These are phyloP conservation scores for Picochlorum sp. DNA, from an alignment of 139 green algal genomes.

Conservation along the genomic window DNA sequence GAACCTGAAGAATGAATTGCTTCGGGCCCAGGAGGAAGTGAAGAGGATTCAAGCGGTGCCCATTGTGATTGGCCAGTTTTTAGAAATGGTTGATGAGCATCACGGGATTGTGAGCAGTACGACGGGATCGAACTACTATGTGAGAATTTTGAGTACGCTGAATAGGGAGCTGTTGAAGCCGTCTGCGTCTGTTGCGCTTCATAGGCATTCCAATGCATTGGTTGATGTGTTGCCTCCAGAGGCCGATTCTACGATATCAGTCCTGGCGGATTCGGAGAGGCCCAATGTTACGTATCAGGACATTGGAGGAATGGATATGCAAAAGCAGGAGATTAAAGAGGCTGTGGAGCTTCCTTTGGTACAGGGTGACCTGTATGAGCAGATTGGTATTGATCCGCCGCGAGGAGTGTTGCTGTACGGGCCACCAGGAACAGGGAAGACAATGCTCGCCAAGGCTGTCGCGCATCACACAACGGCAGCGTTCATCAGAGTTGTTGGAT, in stretches of 20 bases:
- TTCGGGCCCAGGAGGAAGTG: constrained; percentile 91
- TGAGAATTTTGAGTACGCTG: constrained; percentile 91
- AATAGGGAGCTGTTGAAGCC: constrained; percentile 97
- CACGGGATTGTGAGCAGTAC: constrained; percentile 96
- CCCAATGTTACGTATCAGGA: constrained; percentile 95
- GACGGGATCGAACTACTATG: constrained; percentile 73
- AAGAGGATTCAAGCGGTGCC: constrained; percentile 63
- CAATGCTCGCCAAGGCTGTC: constrained; percentile 93
- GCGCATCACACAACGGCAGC: constrained; percentile 94
- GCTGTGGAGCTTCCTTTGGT: constrained; percentile 97
- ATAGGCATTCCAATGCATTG: constrained; percentile 95
- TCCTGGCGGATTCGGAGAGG: constrained; percentile 83
- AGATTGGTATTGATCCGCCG: constrained; percentile 94
- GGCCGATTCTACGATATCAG: constrained; percentile 92
- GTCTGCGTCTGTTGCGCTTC: constrained; percentile 85
- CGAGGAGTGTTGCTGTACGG: constrained; percentile 95
- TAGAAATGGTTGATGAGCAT: constrained; percentile 97
- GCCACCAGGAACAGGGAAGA: constrained; percentile 85
- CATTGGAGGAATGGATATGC: constrained; percentile 95
- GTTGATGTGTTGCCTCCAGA: constrained; percentile 98
- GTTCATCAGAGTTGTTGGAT: constrained; percentile 96
- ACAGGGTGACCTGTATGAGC: constrained; percentile 88
- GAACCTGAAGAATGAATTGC: constrained; percentile 95
- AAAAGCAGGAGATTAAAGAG: constrained; percentile 99
- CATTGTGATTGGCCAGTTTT: constrained; percentile 97